These are phyloP conservation scores for Discostella pseudostelligera DNA, from an alignment of 108 stramenopile species.

Conservation along the genomic window DNA sequence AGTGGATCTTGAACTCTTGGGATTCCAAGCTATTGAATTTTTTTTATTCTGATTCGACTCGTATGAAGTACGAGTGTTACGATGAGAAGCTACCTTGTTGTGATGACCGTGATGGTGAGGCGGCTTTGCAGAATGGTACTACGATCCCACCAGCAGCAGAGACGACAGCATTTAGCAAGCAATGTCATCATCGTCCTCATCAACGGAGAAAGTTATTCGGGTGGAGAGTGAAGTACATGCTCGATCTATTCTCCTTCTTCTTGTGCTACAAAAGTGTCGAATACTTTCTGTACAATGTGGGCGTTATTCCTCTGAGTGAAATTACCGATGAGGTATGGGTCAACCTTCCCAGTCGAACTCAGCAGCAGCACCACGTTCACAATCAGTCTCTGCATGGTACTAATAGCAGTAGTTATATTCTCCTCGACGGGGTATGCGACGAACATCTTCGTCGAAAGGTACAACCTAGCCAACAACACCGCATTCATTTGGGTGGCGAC, in stretches of 20 bases:
- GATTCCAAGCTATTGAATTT: slow-evolving; percentile 8
- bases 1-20: background rate
- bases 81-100: background rate
- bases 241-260: slow-evolving; percentile 14
- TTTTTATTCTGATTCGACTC: background rate
- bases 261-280: slow-evolving; percentile 14
- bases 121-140: no score
- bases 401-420: background rate
- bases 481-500: no score
- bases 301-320: background rate
- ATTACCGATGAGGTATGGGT: background rate
- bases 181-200: no score
- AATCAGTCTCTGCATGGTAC: background rate
- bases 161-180: background rate
- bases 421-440: no score
- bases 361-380: background rate
- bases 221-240: background rate
- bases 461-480: background rate
- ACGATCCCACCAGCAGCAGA: background rate
- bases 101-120: no score
- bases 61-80: background rate
- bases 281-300: background rate
- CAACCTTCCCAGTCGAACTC: background rate
- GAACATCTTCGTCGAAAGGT: background rate
- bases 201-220: background rate